Evolutionary conservation across 2,329 filamentous ascomycete genomes (phyloP).

Genomic region (Stemphylium vesicarium): DNA sequence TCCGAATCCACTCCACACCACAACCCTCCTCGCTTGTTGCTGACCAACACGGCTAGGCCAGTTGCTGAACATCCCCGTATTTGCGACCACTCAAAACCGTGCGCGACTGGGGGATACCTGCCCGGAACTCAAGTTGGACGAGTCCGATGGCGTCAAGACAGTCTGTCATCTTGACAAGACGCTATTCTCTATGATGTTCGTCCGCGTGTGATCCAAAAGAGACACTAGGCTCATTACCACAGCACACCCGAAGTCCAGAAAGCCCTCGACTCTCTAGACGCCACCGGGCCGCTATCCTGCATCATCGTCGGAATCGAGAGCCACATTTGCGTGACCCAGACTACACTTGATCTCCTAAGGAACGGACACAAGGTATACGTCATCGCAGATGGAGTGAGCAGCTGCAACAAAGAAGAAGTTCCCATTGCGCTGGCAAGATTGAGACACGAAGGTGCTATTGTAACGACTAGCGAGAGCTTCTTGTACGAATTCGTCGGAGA

Average conservation of each 20-base stretch:
- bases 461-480: slow-evolving; percentile 89
- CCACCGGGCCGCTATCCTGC: slow-evolving; percentile 51
- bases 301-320: slow-evolving; percentile 90
- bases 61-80: slow-evolving; percentile 76
- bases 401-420: slow-evolving; percentile 83
- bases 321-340: slow-evolving; percentile 95
- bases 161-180: slow-evolving; percentile 79
- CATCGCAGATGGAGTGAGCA: slow-evolving; percentile 87
- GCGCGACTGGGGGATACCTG: slow-evolving; percentile 81
- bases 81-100: slow-evolving; percentile 84
- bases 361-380: slow-evolving; percentile 84
- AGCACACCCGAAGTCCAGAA: slow-evolving; percentile 67
- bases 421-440: slow-evolving; percentile 78
- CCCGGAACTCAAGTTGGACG: slow-evolving; percentile 66
- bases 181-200: slow-evolving; percentile 79
- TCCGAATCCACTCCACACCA: no score
- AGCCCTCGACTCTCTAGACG: slow-evolving; percentile 48
- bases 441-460: slow-evolving; percentile 74
- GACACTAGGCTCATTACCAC: neutral
- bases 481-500: slow-evolving; percentile 91
- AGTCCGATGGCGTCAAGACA: slow-evolving; percentile 58
- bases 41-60: slow-evolving; percentile 46
- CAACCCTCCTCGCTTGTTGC: slow-evolving; percentile 10
- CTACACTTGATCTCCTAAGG: slow-evolving; percentile 74
- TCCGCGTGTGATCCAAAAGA: neutral